Percentiles rank a stretch among this genome's conserved stretches.
Conservation (phyloP, 2,329 filamentous ascomycete species). For the Aspergillus sp. region DNA sequence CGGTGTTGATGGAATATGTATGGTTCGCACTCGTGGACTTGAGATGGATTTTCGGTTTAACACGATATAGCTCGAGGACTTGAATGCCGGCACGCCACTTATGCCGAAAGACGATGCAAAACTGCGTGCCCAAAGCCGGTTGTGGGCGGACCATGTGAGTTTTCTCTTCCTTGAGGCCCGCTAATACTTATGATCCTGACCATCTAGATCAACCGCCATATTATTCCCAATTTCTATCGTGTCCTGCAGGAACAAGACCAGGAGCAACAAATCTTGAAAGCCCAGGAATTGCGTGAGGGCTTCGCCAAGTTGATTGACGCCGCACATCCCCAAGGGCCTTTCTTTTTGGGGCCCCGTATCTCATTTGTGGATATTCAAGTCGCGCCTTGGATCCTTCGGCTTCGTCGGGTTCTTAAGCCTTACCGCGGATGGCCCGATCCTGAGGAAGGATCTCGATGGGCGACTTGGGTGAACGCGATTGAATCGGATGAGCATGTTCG, state of each 20-base stretch:
- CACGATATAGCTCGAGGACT: conserved; percentile 61
- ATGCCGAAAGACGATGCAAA: conserved; percentile 60
- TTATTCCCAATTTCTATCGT: conserved; percentile 70
- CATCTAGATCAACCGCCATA: conserved; percentile 63
- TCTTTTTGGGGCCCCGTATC: conserved; percentile 55
- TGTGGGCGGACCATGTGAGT: conserved; percentile 74
- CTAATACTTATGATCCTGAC: background rate
- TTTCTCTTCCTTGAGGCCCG: background rate
- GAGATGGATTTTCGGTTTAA: background rate
- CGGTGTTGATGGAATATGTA: conserved; percentile 79
- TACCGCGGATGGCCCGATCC: conserved; percentile 62
- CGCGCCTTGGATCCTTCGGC: conserved; percentile 65
- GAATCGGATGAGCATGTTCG: conserved; percentile 57
- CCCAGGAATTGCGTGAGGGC: conserved; percentile 57
- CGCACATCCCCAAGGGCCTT: conserved; percentile 57
- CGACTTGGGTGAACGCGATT: conserved; percentile 63
- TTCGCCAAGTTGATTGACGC: conserved; percentile 57
- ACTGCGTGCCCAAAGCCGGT: conserved; percentile 63
- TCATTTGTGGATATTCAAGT: conserved; percentile 68
- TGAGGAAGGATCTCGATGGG: conserved; percentile 58
- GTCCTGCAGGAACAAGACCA: conserved; percentile 61
- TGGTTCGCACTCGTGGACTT: conserved; percentile 15
- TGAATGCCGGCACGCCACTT: conserved; percentile 53
- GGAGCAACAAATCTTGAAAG: conserved; percentile 52
- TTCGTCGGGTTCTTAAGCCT: conserved; percentile 59